Conservation (phyloP, 768 basidiomycete genomes). For the Megacollybia marginata region DNA sequence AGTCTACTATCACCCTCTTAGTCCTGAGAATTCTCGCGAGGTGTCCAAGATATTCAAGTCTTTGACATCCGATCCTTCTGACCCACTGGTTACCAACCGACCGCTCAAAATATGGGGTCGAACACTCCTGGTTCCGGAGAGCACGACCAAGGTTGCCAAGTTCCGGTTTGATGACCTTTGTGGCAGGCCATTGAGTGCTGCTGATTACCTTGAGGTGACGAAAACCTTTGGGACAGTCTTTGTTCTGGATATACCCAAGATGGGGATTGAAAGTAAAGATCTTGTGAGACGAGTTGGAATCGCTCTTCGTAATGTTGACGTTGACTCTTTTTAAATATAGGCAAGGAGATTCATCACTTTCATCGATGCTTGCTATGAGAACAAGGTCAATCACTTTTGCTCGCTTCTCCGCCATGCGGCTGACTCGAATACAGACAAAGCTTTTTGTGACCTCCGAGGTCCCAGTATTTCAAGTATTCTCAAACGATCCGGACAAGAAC, state of each 20-base stretch:
- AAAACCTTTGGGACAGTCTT: constrained; percentile 85
- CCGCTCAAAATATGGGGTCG: constrained; percentile 87
- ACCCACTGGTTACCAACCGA: constrained; percentile 53
- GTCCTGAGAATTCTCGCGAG: constrained; percentile 55
- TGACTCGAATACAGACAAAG: constrained; percentile 51
- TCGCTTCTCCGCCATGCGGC: neutral
- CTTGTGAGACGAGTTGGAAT: constrained; percentile 37
- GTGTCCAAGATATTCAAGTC: constrained; percentile 81
- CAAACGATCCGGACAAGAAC: constrained; percentile 49
- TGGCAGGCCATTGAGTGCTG: constrained; percentile 83
- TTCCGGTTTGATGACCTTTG: constrained; percentile 87
- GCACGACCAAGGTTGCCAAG: constrained; percentile 71
- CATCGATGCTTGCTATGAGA: constrained; percentile 94
- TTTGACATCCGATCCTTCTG: constrained; percentile 48
- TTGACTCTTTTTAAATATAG: constrained; percentile 32
- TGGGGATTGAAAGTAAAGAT: constrained; percentile 84
- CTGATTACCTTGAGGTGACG: constrained; percentile 94
- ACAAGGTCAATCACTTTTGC: constrained; percentile 43
- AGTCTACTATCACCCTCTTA: constrained; percentile 85
- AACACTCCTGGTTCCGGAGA: constrained; percentile 69
- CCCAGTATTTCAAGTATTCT: constrained; percentile 86
- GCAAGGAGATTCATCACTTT: constrained; percentile 96
- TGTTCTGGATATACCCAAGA: constrained; percentile 78
- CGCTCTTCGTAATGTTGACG: neutral
- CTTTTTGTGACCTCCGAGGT: constrained; percentile 90